These are phyloP conservation scores for Botrytis squamosa DNA, from an alignment of 2,329 filamentous ascomycete species.

Conservation along the genomic window DNA sequence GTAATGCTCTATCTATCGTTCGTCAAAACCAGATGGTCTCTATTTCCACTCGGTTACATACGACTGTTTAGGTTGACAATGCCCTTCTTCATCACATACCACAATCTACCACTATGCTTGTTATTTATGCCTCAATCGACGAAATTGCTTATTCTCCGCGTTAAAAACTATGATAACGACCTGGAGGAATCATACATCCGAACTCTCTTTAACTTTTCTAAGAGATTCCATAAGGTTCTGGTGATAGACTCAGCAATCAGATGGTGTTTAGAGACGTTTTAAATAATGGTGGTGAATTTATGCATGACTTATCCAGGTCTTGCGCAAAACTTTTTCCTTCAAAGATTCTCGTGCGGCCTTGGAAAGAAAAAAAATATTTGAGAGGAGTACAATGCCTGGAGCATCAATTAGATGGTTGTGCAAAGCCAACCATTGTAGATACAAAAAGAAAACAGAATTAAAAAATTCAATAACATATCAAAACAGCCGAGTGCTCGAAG, in stretches of 20 bases:
- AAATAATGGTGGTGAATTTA: not conserved
- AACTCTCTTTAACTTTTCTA: not conserved
- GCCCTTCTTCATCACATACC: not conserved
- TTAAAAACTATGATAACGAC: not conserved
- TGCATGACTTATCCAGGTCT: not conserved
- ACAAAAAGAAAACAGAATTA: not conserved
- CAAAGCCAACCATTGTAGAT: not conserved
- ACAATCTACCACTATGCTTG: not conserved
- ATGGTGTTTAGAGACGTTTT: not conserved
- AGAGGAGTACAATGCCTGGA: not conserved
- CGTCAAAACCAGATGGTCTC: not conserved
- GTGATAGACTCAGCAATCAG: slow-evolving; percentile 6
- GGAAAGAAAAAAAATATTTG: not conserved
- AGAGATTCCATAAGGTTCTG: not conserved
- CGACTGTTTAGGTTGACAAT: not conserved
- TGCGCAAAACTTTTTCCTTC: too few relatives aligned
- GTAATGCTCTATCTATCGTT: not conserved
- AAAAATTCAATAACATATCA: not conserved
- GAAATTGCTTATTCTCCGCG: not conserved
- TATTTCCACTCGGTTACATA: not conserved
- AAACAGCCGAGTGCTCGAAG: not conserved
- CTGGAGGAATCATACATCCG: not conserved
- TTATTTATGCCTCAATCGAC: not conserved
- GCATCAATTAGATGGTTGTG: not conserved
- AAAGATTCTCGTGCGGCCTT: not conserved